Evolutionary conservation across 2,329 filamentous ascomycete species (phyloP), one percentile per base, ranked within the genome.

Genomic region (Truncatella angustata): DNA sequence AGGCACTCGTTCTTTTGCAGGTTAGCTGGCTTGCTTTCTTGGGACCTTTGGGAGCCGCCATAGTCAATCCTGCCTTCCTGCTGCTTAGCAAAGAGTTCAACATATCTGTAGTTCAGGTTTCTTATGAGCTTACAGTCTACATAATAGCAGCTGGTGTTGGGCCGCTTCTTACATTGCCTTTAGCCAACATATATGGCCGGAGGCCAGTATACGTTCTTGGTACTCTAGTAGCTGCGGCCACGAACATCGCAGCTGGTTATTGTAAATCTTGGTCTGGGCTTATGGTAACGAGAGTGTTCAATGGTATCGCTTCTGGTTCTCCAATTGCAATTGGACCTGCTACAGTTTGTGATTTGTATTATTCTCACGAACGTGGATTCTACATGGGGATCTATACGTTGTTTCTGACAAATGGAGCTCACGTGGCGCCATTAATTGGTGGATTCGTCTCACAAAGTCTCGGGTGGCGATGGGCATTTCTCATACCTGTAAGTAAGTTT

Each of bases 131-230:
- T 20, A 70, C 69, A 2, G 60, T 70, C 9, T 61, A 61, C 44
- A 69, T 71, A 43, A 56, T 66, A 26, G 65, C 66, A 44, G 65
- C 61, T 14, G 69, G 67, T 3, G 46, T 69, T 5, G 62, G 59
- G n/a, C 68, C 68, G 3, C 54, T 60, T 9, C 24, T 60, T 12
- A 48, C 58, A 11, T 51, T 69, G 6, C 54, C 68, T 1, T 49
- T 71, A 14, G 59, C 65, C 26, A 68, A 70, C 45, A 57, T 62
- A 12, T 69, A 69, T 53, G 69, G 69, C 20, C 57, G 68, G 14
- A 57, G 67, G 45, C 66, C 66, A 1, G 59, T 71, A 32, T 65
- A 66, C 42, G 51, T 70, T 10, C 50, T 59, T 11, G 64, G 62
- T 4, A 64, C 61, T 10, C 60, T 67, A n/a, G 51, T 68, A 1